phyloP scores from a whole-genome alignment of 2,329 filamentous ascomycete genomes.

The Capronia epimyces region DNA sequence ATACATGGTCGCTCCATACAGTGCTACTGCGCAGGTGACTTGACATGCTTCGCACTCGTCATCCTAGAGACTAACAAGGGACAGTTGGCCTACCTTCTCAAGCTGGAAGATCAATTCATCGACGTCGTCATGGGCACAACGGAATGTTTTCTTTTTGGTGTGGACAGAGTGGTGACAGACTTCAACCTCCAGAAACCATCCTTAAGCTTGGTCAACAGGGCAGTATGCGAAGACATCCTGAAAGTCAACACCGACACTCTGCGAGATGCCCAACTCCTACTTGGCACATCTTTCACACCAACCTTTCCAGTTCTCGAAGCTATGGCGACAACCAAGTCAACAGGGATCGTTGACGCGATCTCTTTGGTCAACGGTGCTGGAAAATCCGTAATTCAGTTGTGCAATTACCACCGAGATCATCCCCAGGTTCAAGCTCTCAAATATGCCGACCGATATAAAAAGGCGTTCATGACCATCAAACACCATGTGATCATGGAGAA shows the following conservation, averaged over 20 bases:
- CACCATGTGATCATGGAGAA: constrained; percentile 78
- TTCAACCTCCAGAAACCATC: constrained; percentile 52
- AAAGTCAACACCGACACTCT: constrained; percentile 22
- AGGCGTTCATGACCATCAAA: constrained; percentile 75
- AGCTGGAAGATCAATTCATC: constrained; percentile 54
- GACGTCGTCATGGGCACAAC: constrained; percentile 78
- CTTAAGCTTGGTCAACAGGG: constrained; percentile 61
- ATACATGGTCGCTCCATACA: constrained; percentile 80
- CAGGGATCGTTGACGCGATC: constrained; percentile 66
- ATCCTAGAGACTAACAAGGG: background rate
- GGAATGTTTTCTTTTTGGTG: constrained; percentile 78
- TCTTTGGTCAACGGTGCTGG: constrained; percentile 64
- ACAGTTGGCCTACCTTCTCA: constrained; percentile 63
- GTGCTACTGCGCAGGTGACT: constrained; percentile 75
- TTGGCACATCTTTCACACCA: constrained; percentile 73
- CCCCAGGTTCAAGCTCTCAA: constrained; percentile 63
- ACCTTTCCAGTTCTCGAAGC: constrained; percentile 72
- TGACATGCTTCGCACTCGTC: background rate
- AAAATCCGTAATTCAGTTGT: constrained; percentile 67
- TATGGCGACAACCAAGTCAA: constrained; percentile 44
- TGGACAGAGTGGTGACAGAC: constrained; percentile 65
- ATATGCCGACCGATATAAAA: constrained; percentile 82
- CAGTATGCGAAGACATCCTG: constrained; percentile 59
- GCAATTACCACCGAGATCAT: constrained; percentile 73
- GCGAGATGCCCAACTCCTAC: constrained; percentile 73